Percentiles rank a stretch among this genome's conserved stretches.
phyloP scores from a whole-genome alignment of 2,329 filamentous ascomycete species.

The Talaromyces sp. region DNA sequence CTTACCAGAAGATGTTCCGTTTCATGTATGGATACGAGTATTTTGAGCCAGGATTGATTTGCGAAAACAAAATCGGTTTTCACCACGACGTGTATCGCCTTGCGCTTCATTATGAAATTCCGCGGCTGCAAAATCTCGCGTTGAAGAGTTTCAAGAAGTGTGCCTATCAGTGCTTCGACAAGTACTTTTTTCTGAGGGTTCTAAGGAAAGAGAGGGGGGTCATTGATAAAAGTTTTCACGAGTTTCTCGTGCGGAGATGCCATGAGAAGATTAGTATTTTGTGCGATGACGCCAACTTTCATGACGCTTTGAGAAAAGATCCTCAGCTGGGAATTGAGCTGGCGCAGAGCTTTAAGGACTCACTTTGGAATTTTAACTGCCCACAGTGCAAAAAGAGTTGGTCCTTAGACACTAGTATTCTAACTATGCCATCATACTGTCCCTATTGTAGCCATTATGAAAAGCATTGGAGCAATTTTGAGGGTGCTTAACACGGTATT shows the following conservation, averaged over 20 bases:
- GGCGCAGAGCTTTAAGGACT: not conserved
- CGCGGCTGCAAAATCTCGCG: not conserved
- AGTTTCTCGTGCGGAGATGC: not conserved
- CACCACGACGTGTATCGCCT: not conserved
- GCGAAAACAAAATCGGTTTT: not conserved
- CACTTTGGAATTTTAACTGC: not conserved
- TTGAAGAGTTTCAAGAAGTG: not conserved
- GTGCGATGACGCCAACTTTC: not conserved
- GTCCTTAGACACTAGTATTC: not conserved
- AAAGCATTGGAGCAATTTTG: not conserved
- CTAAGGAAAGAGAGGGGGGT: not conserved
- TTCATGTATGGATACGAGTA: not conserved
- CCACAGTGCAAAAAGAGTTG: not conserved
- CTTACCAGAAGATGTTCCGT: not conserved
- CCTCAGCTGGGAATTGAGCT: not conserved
- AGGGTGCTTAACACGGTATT: not conserved
- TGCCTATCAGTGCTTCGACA: not conserved
- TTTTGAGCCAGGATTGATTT: rapidly evolving
- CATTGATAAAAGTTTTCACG: not conserved
- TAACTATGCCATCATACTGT: not conserved
- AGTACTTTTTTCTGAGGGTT: not conserved
- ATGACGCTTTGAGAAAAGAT: not conserved
- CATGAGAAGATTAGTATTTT: not conserved
- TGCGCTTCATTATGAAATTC: not conserved
- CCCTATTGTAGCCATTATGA: not conserved